phyloP scores from a whole-genome alignment of 352 stramenopile genomes.

The Globisporangium abappressorium region DNA sequence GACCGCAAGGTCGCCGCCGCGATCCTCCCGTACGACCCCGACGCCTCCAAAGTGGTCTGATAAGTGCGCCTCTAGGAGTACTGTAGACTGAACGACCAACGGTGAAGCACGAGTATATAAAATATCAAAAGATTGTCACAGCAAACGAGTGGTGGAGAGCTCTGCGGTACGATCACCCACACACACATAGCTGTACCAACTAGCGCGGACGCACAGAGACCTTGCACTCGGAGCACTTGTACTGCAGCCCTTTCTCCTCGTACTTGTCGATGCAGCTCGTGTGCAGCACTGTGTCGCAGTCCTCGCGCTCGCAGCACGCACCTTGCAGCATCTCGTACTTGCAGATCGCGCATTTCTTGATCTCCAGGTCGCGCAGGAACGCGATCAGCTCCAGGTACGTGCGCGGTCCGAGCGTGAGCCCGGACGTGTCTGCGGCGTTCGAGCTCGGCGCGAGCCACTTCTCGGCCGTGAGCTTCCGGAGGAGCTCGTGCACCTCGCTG shows the following conservation, averaged over 20 bases:
- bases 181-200: too few species aligned
- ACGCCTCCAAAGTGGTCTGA: constrained; percentile 20
- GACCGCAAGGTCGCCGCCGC: constrained; percentile 77
- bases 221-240: constrained; percentile 57
- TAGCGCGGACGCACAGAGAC: constrained; percentile 27
- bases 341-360: constrained; percentile 79
- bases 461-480: constrained; percentile 60
- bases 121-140: constrained; percentile 3
- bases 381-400: constrained; percentile 69
- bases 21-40: constrained; percentile 68
- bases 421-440: constrained; percentile 31
- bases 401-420: constrained; percentile 63
- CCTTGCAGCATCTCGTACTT: constrained; percentile 75
- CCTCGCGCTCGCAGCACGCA: constrained; percentile 26
- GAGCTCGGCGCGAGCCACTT: constrained; percentile 64
- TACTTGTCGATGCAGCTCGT: constrained; percentile 60
- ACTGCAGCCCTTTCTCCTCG: constrained; percentile 53
- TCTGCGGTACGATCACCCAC: neutral
- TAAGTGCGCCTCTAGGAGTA: neutral
- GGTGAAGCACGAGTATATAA: constrained; percentile 1
- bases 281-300: constrained; percentile 51
- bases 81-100: neutral
- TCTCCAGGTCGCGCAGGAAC: constrained; percentile 71
- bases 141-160: neutral
- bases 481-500: constrained; percentile 58